These are phyloP conservation scores for Fusarium torulosum DNA, from an alignment of 2,329 filamentous ascomycete species.

Conservation along the genomic window DNA sequence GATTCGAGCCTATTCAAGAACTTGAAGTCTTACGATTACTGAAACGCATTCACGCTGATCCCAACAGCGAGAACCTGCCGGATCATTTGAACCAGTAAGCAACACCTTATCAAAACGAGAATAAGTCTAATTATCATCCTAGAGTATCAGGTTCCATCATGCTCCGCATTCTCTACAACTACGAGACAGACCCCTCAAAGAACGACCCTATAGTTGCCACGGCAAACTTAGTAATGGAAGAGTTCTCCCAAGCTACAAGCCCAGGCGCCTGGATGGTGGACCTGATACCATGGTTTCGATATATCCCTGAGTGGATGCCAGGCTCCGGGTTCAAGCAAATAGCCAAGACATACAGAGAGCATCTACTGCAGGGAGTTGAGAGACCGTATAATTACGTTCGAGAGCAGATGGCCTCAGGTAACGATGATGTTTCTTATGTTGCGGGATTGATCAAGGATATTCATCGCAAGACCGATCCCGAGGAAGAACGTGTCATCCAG, in stretches of 20 bases:
- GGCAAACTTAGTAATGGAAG: constrained; percentile 22
- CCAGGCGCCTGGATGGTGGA: constrained; percentile 23
- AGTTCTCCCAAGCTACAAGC: constrained; percentile 17
- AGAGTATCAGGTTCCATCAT: constrained; percentile 23
- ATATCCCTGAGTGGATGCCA: constrained; percentile 16
- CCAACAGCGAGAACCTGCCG: background rate
- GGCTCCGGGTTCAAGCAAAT: constrained; percentile 10
- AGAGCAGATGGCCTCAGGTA: background rate
- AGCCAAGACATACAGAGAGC: background rate
- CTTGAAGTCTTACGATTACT: background rate
- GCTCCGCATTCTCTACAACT: constrained; percentile 24
- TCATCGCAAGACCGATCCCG: constrained; percentile 1
- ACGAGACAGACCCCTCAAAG: background rate
- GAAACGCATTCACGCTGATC: background rate
- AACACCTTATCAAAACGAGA: fast-evolving
- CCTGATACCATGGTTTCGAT: constrained; percentile 7
- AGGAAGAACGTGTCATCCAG: constrained; percentile 18
- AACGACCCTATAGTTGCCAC: constrained; percentile 15
- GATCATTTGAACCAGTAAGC: constrained; percentile 18
- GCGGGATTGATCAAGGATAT: constrained; percentile 10
- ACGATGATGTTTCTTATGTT: constrained; percentile 16
- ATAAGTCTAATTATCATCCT: fast-evolving
- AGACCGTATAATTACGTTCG: constrained; percentile 8
- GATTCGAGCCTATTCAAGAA: constrained; percentile 18
- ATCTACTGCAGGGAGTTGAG: constrained; percentile 2